Evolutionary conservation across 352 stramenopile species (phyloP).

Genomic region (Blastocystis hominis): DNA sequence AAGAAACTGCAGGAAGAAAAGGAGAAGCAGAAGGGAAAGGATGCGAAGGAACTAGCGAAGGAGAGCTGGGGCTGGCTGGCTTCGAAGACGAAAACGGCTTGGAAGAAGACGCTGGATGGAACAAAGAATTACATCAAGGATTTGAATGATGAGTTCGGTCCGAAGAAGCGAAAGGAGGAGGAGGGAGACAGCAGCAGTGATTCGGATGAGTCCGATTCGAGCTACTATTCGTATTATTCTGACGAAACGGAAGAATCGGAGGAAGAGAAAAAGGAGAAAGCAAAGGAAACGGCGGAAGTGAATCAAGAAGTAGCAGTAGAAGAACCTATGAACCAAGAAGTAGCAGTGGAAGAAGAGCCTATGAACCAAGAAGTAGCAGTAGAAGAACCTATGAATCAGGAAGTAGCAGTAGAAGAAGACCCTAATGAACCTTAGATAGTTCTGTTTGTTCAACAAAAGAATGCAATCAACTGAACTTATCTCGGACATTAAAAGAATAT

Average conservation of each 20-base stretch:
- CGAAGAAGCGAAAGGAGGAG: not conserved
- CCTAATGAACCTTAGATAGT: conserved; percentile 15
- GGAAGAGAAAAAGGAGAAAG: not conserved
- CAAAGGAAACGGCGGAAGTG: not conserved
- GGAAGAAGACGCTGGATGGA: not conserved
- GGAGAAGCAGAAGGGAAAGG: not conserved
- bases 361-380: too few relatives aligned
- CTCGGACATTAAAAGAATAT: too few relatives aligned
- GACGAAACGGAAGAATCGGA: not conserved
- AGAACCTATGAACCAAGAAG: too few relatives aligned
- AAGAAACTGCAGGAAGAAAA: not conserved
- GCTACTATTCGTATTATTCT: not conserved
- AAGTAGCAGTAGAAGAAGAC: not conserved
- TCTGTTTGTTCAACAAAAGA: not conserved
- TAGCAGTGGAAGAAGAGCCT: too few relatives aligned
- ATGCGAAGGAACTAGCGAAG: conserved; percentile 3
- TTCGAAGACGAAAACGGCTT: conserved; percentile 7
- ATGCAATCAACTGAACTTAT: too few relatives aligned
- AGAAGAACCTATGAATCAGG: not conserved
- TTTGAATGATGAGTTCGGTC: conserved; percentile 9
- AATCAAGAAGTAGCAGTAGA: not conserved
- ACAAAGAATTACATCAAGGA: conserved; percentile 16
- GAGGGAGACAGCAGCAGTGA: not conserved
- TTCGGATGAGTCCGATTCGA: not conserved
- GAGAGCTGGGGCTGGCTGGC: not conserved